These are phyloP conservation scores for Xylariales sp. DNA, from an alignment of 2,329 filamentous ascomycete species.

Conservation along the genomic window DNA sequence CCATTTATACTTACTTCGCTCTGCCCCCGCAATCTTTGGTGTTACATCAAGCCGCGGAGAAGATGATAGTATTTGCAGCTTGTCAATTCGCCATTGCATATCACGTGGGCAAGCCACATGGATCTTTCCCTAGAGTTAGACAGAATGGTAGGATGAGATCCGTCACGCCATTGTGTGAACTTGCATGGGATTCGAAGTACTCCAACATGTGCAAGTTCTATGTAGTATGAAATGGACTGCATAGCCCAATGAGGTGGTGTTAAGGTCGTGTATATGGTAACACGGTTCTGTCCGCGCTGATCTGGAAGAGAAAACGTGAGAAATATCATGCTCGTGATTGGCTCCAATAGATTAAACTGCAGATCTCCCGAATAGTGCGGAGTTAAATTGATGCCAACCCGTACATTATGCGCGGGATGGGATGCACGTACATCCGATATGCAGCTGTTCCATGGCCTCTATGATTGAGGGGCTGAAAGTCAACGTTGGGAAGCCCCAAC, in stretches of 20 bases:
- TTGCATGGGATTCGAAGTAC: slow-evolving; percentile 1
- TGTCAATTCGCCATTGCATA: slow-evolving; percentile 9
- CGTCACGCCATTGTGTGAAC: slow-evolving; percentile 10
- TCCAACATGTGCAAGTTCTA: slow-evolving; percentile 7
- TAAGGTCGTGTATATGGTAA: slow-evolving; percentile 8
- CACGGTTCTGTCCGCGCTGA: not conserved
- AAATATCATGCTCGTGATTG: slow-evolving; percentile 29
- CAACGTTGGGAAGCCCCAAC: no score
- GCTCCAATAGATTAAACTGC: slow-evolving; percentile 12
- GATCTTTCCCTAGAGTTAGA: not conserved
- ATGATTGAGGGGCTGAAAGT: no score
- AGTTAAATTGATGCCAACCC: not conserved
- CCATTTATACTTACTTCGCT: slow-evolving; percentile 26
- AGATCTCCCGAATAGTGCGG: slow-evolving; percentile 15
- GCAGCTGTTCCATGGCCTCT: no score
- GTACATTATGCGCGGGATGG: slow-evolving; percentile 1
- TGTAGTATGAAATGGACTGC: not conserved
- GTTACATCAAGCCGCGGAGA: slow-evolving; percentile 17
- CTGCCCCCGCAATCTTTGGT: slow-evolving; percentile 3
- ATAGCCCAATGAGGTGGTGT: slow-evolving; percentile 17
- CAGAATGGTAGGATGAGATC: not conserved
- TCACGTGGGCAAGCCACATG: slow-evolving; percentile 2
- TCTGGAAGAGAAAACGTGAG: slow-evolving; percentile 31
- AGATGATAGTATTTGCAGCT: not conserved
- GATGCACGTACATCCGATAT: not conserved